phyloP scores from a whole-genome alignment of 2,329 filamentous ascomycete species.

The Arthrobotrys entomopaga region DNA sequence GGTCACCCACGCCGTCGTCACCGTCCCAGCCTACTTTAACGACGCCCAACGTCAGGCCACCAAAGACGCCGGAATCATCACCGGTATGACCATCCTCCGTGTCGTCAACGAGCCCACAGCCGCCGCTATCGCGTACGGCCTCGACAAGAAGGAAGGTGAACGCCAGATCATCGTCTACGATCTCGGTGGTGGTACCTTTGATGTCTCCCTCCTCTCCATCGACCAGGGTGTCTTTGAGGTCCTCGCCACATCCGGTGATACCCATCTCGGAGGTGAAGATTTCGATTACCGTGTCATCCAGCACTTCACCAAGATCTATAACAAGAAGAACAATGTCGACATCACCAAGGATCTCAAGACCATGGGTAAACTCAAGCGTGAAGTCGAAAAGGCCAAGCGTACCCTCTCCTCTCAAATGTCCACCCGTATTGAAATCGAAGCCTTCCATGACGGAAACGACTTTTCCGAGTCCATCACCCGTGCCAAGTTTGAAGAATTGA shows the following conservation, averaged over 20 bases:
- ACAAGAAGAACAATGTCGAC: conserved; percentile 96
- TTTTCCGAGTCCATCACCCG: conserved; percentile 98
- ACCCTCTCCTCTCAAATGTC: conserved; percentile 94
- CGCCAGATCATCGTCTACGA: conserved; percentile 93
- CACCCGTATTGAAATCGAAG: conserved; percentile 94
- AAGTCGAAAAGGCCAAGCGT: conserved; percentile 99
- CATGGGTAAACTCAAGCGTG: conserved; percentile 99
- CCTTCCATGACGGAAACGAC: conserved; percentile 95
- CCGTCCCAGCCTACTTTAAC: conserved; percentile 97
- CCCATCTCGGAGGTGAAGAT: conserved; percentile 97
- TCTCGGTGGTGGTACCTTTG: conserved; percentile 92
- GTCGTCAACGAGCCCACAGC: conserved; percentile 97
- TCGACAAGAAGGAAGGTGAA: conserved; percentile 85
- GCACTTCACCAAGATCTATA: conserved; percentile 96
- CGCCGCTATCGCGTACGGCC: conserved; percentile 91
- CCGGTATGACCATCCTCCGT: conserved; percentile 92
- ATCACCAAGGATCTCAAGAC: conserved; percentile 94
- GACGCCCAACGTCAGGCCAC: conserved; percentile 96
- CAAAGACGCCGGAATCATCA: conserved; percentile 92
- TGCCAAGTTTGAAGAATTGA: conserved; percentile 99
- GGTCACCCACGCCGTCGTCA: conserved; percentile 88
- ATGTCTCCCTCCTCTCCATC: conserved; percentile 91
- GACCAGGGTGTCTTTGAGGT: conserved; percentile 95
- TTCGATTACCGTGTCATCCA: conserved; percentile 98
- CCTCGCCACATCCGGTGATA: conserved; percentile 93